Base-by-base conservation (phyloP, 2,329 filamentous ascomycete genomes). In the Orbilia blumenaviensis region DNA sequence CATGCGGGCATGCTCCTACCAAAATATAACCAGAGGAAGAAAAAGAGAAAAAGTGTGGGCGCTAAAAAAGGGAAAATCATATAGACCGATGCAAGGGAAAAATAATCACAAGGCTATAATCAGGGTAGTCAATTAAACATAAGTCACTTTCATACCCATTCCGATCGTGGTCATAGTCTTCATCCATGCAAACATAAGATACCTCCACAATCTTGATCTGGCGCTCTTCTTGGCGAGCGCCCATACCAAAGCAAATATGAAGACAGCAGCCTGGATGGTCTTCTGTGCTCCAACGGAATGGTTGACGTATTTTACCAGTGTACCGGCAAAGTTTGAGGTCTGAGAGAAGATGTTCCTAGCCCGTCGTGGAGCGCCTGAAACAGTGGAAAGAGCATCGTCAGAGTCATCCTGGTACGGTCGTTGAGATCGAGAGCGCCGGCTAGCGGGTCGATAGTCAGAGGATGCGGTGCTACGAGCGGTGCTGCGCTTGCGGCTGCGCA, bases 131-230 rank as follows among this genome's bases (percentile, higher is more conserved):
- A 16, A 54, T 68, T 58, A 98, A 75, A 99, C 96, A 84, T 98
- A 98, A 82, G 92, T 96, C 81, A 98, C 94, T 85, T 97, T 98
- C 78, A 96, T 92, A 1, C 94, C 95, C 94, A 98, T 98, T 1
- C 94, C 94, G 3, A 94, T 90, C 0, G 95, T 98, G 50, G 89
- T 87, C 82, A 88, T 89, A 42, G 97, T 85, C 84, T 96, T 97
- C 66, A 88, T 87, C 93, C 93, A 96, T 8, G 89, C 89, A 27
- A 87, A 85, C 41, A 87, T 88, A 46, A 96, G 81, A 38, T 93
- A 85, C 66, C 89, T 87, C 81, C 89, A 87, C 36, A 97, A 83
- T 78, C 91, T 88, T 79, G 96, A 89, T 42, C 94, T 88, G 12
- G 96, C 85, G 81, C 91, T 90, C 80, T 88, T 87, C 80, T 92